Evolutionary conservation across 2,329 filamentous ascomycete genomes (phyloP).

Genomic region (Dactylellina drechsleri): DNA sequence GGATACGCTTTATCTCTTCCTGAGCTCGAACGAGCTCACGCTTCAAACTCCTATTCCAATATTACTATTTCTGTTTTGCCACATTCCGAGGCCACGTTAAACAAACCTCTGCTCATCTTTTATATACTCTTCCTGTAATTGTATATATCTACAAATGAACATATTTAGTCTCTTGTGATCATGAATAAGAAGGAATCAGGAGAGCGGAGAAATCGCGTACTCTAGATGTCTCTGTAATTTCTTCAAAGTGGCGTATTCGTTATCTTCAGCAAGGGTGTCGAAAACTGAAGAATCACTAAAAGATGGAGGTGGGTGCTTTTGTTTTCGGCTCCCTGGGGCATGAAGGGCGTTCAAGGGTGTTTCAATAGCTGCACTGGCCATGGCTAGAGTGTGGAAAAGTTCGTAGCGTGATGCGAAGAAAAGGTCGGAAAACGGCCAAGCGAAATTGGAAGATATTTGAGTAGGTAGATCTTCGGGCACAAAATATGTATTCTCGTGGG

Average conservation of each 20-base stretch:
- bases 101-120: constrained; percentile 94
- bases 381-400: neutral
- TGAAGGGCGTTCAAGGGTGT: constrained; percentile 18
- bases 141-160: constrained; percentile 75
- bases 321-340: constrained; percentile 29
- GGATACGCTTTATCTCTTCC: constrained; percentile 99
- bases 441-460: neutral
- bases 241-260: constrained; percentile 93
- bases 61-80: constrained; percentile 29
- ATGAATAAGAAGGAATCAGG: neutral
- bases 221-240: constrained; percentile 96
- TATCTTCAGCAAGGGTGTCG: constrained; percentile 82
- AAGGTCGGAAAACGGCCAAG: neutral
- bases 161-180: neutral
- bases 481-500: no score
- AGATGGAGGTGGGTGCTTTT: constrained; percentile 34
- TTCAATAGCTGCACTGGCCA: constrained; percentile 26
- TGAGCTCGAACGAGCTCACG: constrained; percentile 95
- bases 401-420: neutral
- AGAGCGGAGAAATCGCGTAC: constrained; percentile 66
- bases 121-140: constrained; percentile 99
- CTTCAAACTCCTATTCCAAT: constrained; percentile 79
- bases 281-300: constrained; percentile 67
- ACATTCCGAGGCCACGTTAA: neutral
- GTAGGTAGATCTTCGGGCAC: neutral